Base-by-base conservation (phyloP, 805 yeast genomes). In the Blastobotrys peoriensis region DNA sequence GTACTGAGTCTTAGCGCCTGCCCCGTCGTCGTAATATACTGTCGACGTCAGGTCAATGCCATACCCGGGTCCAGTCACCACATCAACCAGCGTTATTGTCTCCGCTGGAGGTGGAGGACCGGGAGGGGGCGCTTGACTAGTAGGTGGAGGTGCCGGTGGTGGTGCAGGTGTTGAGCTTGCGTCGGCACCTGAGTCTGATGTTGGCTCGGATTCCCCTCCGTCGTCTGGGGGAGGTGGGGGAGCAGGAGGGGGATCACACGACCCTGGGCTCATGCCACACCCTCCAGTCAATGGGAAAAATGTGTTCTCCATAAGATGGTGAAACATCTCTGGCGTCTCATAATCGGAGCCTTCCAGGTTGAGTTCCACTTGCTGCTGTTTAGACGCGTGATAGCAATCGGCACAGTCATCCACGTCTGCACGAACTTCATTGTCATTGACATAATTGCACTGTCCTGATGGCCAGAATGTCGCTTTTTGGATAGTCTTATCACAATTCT, bases 241-340 rank as follows among this genome's bases (percentile, higher is more conserved):
- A 21, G 41, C 21, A 34, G 43, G 19, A 3, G 46, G 22, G 13
- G 48, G 40, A 36, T 21, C n/a, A 15, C 27, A 13, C 25, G 16
- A 3, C 4, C 28, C 36, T 39, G 33, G 18, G 38, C 33, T 3
- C 47, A 19, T 28, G 13, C 52, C 48, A 33, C 55, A 51, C 9
- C 51, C 47, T 3, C 35, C 25, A 8, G 50, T 30, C 48, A 43
- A 38, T 4, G 55, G 55, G 27, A 51, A 42, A 20, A 51, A 37
- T 18, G 48, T 43, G 33, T 50, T 50, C 28, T 48, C 49, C 4
- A 52, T 50, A 10, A 50, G 44, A 36, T 52, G 50, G 38, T 36
- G 36, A 43, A 52, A 52, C 21, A 44, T 44, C 9, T 48, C 47
- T 13, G 16, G 15, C 21, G 43, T 34, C 19, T 43, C 40, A n/a